phyloP scores from a whole-genome alignment of 2,329 filamentous ascomycete genomes.

The Verticillium isaacii region DNA sequence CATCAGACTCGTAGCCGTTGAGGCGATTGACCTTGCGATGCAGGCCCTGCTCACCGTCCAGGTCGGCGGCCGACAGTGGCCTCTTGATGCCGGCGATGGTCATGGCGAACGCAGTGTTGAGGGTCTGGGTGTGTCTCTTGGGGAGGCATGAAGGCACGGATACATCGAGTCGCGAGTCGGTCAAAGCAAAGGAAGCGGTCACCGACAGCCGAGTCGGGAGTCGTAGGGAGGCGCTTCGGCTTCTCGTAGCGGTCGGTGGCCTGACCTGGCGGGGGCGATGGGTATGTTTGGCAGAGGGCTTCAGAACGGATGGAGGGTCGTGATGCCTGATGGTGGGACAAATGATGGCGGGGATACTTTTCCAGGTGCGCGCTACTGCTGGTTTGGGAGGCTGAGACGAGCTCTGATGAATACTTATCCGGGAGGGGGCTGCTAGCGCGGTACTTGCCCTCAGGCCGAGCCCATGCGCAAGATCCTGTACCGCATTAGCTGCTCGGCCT shows the following conservation, averaged over 20 bases:
- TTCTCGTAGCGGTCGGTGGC: neutral
- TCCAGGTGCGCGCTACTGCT: neutral
- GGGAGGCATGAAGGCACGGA: neutral
- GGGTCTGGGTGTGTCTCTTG: neutral
- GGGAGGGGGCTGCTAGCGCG: neutral
- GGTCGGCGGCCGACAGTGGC: conserved; percentile 28
- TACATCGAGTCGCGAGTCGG: neutral
- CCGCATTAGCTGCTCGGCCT: neutral
- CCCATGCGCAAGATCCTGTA: neutral
- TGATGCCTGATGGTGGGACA: neutral
- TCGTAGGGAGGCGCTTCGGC: neutral
- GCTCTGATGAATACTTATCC: neutral
- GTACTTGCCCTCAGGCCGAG: neutral
- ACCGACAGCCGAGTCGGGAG: neutral
- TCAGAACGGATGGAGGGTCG: neutral
- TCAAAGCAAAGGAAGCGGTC: neutral
- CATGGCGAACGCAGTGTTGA: conserved; percentile 7
- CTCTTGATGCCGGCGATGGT: conserved; percentile 35
- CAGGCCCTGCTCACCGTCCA: conserved; percentile 14
- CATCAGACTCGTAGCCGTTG: neutral
- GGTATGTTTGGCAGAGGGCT: neutral
- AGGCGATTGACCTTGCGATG: conserved; percentile 5
- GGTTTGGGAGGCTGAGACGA: neutral
- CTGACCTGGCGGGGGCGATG: neutral
- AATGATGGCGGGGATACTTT: neutral